These are phyloP conservation scores for Hypomyces perniciosus DNA, from an alignment of 2,329 filamentous ascomycete species.

Conservation along the genomic window DNA sequence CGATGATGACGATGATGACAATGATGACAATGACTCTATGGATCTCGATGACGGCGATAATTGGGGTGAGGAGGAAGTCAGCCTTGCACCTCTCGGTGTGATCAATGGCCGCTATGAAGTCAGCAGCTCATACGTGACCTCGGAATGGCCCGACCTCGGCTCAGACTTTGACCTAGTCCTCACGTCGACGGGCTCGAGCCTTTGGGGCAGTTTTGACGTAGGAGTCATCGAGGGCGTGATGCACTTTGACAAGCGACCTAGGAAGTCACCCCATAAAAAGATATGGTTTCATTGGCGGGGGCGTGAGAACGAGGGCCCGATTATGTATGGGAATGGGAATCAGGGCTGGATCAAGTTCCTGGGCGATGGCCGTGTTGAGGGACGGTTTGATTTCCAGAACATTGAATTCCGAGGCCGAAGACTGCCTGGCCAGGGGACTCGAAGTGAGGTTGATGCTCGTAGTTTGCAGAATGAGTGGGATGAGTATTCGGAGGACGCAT, in stretches of 20 bases:
- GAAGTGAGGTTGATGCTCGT: slow-evolving; percentile 22
- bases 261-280: slow-evolving; percentile 21
- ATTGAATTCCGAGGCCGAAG: slow-evolving; percentile 25
- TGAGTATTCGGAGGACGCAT: slow-evolving; percentile 23
- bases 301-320: slow-evolving; percentile 23
- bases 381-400: slow-evolving; percentile 21
- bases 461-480: slow-evolving; percentile 25
- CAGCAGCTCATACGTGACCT: slow-evolving; percentile 19
- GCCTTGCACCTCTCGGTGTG: slow-evolving; percentile 26
- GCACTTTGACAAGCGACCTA: slow-evolving; percentile 32
- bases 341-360: slow-evolving; percentile 31
- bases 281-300: slow-evolving; percentile 34
- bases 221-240: slow-evolving; percentile 37
- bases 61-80: not conserved
- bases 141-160: slow-evolving; percentile 20
- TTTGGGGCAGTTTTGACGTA: slow-evolving; percentile 44
- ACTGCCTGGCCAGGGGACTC: slow-evolving; percentile 21
- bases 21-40: not conserved
- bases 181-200: slow-evolving; percentile 30
- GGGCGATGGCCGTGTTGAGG: slow-evolving; percentile 31
- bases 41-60: slow-evolving; percentile 4
- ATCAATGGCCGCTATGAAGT: slow-evolving; percentile 43
- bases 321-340: slow-evolving; percentile 22
- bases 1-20: not conserved
- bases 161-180: slow-evolving; percentile 30